Base-by-base conservation (phyloP, 441 rosid species). In the Biscutella auriculata region DNA sequence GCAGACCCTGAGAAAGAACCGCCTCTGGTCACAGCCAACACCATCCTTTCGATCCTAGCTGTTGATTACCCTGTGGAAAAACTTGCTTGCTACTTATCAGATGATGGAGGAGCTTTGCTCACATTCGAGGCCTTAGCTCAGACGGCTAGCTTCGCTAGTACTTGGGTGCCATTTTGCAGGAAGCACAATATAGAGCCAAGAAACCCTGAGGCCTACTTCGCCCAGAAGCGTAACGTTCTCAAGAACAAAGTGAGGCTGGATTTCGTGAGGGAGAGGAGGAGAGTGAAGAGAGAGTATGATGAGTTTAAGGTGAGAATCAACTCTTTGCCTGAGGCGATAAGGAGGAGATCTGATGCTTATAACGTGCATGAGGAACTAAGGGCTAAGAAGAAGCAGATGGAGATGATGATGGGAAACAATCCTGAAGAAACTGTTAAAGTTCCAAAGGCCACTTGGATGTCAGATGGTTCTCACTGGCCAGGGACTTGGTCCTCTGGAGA, bases 101-200 rank as follows among this genome's bases (percentile, higher is more conserved):
- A 90, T 5, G 97, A 85, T 13, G 97, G 97, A 16, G 96, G 92
- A 8, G 88, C 97, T 19, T 78, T 85, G 37, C 86, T 90, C 69
- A 90, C 84, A 13, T 90, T 90, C 36, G 97, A 87, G 75, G 95
- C 97, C 66, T 84, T 90, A 92, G 95, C 94, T 19, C 94, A 87
- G 74, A 85, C 97, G 26, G 75, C 83, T 53, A 73, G 69, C 12
- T 90, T 90, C 44, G 94, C 91, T 19, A 19, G 88, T 58, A 81
- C n/a, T 29, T 88, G 96, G 97, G 94, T 87, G 60, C 97, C 97
- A n/a, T 89, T 89, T 63, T 89, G 95, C 26, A 76, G 97, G 11
- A 89, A 89, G 60, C 97, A 89, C 65, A 71, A 79, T 35, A 83
- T 89, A 17, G 97, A 89, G 63, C 95, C 95, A 1, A 78, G 88